Evolutionary conservation across 257 asterid genomes (phyloP).

Genomic region (Jacaranda mimosifolia): DNA sequence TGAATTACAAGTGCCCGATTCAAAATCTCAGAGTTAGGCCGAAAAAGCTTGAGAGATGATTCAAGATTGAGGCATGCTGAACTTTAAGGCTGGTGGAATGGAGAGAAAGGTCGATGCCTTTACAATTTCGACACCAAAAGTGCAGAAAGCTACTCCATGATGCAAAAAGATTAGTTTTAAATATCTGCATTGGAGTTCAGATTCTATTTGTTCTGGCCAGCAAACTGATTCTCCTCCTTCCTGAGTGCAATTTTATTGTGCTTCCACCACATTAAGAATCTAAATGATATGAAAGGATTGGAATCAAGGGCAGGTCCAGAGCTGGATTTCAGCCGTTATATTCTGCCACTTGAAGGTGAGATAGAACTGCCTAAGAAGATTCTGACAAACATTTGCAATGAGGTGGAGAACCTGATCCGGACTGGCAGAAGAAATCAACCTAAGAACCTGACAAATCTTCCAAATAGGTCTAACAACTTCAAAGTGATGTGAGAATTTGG

Average conservation of each 20-base stretch:
- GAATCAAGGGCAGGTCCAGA: slow-evolving; percentile 7
- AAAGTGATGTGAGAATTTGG: background rate
- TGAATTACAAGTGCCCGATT: too few relatives aligned
- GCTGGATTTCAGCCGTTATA: slow-evolving; percentile 37
- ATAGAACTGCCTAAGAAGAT: slow-evolving; percentile 42
- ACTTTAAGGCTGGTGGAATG: slow-evolving; percentile 43
- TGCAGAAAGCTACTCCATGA: slow-evolving; percentile 34
- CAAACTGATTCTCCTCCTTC: slow-evolving; percentile 34
- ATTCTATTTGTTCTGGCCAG: slow-evolving; percentile 36
- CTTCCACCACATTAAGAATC: background rate
- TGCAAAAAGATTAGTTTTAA: slow-evolving; percentile 30
- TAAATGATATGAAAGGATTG: background rate
- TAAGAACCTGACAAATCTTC: slow-evolving; percentile 18
- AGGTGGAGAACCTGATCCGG: slow-evolving; percentile 27
- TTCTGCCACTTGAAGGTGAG: slow-evolving; percentile 56
- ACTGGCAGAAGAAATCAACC: slow-evolving; percentile 33
- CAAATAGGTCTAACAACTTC: background rate
- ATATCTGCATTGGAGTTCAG: slow-evolving; percentile 41
- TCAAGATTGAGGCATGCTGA: slow-evolving; percentile 43
- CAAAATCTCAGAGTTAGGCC: too few relatives aligned
- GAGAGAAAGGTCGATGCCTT: slow-evolving; percentile 46
- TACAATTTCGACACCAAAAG: slow-evolving; percentile 31
- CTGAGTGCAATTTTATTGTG: slow-evolving; percentile 25
- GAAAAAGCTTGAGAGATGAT: too few relatives aligned
- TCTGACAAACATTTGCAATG: slow-evolving; percentile 25